A percentile compares a stretch with the other conserved stretches of the same genome.
phyloP scores from a whole-genome alignment of 495 filamentous ascomycete species.

The Tuber borchii region DNA sequence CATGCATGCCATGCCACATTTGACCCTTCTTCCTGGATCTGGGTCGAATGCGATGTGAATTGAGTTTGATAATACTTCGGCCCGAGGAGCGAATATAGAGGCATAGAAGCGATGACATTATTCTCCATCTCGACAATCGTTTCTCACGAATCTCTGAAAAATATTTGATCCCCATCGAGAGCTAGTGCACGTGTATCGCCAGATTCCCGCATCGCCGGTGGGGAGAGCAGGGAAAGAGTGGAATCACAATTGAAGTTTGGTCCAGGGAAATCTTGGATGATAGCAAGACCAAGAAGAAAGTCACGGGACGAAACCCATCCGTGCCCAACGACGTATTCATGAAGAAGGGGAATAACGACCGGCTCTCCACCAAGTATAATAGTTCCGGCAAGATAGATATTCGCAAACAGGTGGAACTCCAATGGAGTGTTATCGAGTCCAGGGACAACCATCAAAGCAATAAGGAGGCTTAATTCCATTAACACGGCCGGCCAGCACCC shows the following conservation, averaged over 20 bases:
- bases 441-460: slow-evolving; percentile 56
- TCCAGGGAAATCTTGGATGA: slow-evolving; percentile 77
- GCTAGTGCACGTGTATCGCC: no score
- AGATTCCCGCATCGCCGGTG: no score
- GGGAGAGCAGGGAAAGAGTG: neutral
- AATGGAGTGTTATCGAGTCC: slow-evolving; percentile 48
- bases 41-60: no score
- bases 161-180: no score
- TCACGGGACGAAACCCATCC: slow-evolving; percentile 74
- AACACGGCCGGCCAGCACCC: neutral
- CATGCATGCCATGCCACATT: no score
- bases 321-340: slow-evolving; percentile 69
- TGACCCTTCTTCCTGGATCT: no score
- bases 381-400: slow-evolving; percentile 80
- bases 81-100: no score
- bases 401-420: slow-evolving; percentile 62
- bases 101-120: no score
- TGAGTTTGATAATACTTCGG: no score
- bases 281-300: slow-evolving; percentile 73
- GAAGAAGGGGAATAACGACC: slow-evolving; percentile 73
- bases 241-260: slow-evolving; percentile 69
- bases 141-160: no score
- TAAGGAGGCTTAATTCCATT: slow-evolving; percentile 48
- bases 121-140: no score
- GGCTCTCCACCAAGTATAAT: slow-evolving; percentile 84